Percentiles rank a stretch among this genome's conserved stretches.
phyloP scores from a whole-genome alignment of 257 asterid genomes.

The Ilex aquifolium region DNA sequence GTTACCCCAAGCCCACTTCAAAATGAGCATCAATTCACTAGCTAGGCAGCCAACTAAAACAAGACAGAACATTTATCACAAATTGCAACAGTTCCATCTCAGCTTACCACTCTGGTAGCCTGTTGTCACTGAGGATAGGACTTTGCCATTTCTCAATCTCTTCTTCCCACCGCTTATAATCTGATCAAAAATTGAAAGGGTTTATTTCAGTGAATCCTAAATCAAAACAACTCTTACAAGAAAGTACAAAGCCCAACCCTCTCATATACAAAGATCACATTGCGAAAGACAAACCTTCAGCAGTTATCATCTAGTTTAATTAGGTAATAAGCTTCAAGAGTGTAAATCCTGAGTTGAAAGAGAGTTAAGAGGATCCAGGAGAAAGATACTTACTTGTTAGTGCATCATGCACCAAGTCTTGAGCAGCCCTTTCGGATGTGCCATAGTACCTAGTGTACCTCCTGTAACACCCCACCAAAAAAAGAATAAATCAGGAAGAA shows the following conservation, averaged over 20 bases:
- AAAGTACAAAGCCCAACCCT: too few species aligned
- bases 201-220: not conserved
- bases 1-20: too few species aligned
- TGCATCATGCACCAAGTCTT: constrained; percentile 87
- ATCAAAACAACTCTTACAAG: not conserved
- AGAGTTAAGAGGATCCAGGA: constrained; percentile 9
- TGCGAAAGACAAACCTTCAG: not conserved
- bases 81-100: too few species aligned
- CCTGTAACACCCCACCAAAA: constrained; percentile 39
- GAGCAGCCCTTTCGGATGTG: constrained; percentile 78
- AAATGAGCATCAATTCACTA: too few species aligned
- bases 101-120: constrained; percentile 85
- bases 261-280: too few species aligned
- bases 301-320: not conserved
- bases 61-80: too few species aligned
- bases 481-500: not conserved
- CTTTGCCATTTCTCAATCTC: constrained; percentile 98
- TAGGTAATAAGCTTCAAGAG: not conserved
- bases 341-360: not conserved
- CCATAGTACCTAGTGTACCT: constrained; percentile 96
- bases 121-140: constrained; percentile 76
- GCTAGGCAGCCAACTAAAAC: too few species aligned
- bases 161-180: constrained; percentile 94
- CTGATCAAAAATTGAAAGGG: constrained; percentile 30
- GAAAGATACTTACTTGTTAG: constrained; percentile 67